phyloP scores from a whole-genome alignment of 2,329 filamentous ascomycete genomes.

The Fusarium sarcochroum region DNA sequence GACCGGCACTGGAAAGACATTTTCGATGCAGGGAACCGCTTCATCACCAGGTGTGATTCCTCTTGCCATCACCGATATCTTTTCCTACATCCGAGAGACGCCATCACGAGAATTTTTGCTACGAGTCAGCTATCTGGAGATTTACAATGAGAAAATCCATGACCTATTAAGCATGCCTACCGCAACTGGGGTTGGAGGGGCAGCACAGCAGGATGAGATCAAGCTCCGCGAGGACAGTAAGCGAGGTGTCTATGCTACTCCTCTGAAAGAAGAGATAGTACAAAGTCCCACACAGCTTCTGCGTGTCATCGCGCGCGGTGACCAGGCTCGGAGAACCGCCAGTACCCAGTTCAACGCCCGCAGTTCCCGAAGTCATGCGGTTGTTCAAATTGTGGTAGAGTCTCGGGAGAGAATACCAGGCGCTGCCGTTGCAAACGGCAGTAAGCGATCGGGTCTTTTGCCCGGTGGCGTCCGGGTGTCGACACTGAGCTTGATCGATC shows the following conservation, averaged over 20 bases:
- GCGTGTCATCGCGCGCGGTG: conserved; percentile 93
- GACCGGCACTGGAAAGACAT: conserved; percentile 99
- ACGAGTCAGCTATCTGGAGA: conserved; percentile 97
- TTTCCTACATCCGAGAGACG: conserved; percentile 98
- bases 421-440: conserved; percentile 54
- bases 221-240: conserved; percentile 97
- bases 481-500: conserved; percentile 93
- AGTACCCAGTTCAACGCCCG: conserved; percentile 98
- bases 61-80: conserved; percentile 97
- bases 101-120: conserved; percentile 94
- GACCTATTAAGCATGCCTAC: conserved; percentile 87
- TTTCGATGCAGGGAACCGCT: conserved; percentile 98
- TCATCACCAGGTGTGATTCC: conserved; percentile 97
- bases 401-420: conserved; percentile 87
- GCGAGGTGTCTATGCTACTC: conserved; percentile 94
- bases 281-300: conserved; percentile 96
- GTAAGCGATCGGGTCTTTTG: conserved; percentile 77
- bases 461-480: conserved; percentile 96
- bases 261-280: conserved; percentile 97
- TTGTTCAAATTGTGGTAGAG: conserved; percentile 98
- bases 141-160: conserved; percentile 98
- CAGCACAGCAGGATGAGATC: conserved; percentile 85
- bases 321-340: conserved; percentile 88
- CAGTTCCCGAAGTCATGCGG: conserved; percentile 97
- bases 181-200: conserved; percentile 67